Evolutionary conservation across 2,329 filamentous ascomycete genomes (phyloP), one percentile per base, ranked within the genome.

Genomic region (Myriosclerotinia duriaeana): DNA sequence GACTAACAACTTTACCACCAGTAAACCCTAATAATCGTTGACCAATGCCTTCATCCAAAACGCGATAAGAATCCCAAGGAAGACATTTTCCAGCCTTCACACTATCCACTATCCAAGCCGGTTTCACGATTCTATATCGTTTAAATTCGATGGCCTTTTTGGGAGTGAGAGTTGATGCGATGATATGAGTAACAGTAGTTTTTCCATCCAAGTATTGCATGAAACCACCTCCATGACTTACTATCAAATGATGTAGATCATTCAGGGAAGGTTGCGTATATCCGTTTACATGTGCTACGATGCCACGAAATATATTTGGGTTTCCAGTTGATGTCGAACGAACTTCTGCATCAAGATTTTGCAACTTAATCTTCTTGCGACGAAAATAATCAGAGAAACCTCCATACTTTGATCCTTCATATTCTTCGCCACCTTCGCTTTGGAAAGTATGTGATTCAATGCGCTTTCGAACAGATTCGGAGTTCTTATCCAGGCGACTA

Each of bases 141-240:
- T 83, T 85, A 75, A 96, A 97, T 71, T 99, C 95, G 64, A 94
- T 86, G 38, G 87, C 87, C 78, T 99, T 99, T 80, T 97, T 98
- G 0, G 92, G 93, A 0, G 95, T 95, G 30, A 99, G 81, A 64
- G 87, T 89, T 63, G 92, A 94, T 4, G 94, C 93, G 72, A 99
- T 93, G 71, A 99, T 97, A 76, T 99, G 94, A 0, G 96, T 99
- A 0, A 93, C 94, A 76, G 90, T 89, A 0, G 94, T 98, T 80
- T 99, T 99, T 48, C 89, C 90, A 77, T 97, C 93, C 14, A 99
- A 81, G 74, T 98, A 98, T 77, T 99, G 95, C 69, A 97, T 84
- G 72, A 97, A 98, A 0, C 90, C 91, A 42, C 93, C 96, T n/a
- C 95, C 95, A 85, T 98, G 88, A 72, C 90, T 87, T 22, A 99